Conservation (phyloP, 2,329 filamentous ascomycete species). For the Diaporthe vaccinii region DNA sequence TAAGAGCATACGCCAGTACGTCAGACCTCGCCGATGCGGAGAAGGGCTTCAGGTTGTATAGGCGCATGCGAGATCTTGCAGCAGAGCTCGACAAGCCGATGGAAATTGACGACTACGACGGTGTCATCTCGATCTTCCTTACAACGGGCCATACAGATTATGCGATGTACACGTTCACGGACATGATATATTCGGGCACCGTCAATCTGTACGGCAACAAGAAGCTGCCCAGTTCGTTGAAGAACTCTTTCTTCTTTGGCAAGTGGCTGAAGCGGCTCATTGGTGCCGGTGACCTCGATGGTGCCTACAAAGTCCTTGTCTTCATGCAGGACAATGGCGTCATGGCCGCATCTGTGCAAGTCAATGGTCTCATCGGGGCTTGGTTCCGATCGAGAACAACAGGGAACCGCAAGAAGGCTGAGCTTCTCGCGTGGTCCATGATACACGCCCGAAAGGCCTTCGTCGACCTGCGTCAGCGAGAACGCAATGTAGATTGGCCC, state of each 20-base stretch:
- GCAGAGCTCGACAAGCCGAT: slow-evolving; percentile 56
- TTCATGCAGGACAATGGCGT: slow-evolving; percentile 81
- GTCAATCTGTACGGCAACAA: slow-evolving; percentile 60
- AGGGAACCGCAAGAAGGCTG: slow-evolving; percentile 70
- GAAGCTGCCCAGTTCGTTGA: slow-evolving; percentile 62
- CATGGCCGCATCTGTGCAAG: slow-evolving; percentile 77
- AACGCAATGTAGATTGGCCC: slow-evolving; percentile 44
- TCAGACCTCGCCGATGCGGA: slow-evolving; percentile 56
- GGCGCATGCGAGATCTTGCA: slow-evolving; percentile 69
- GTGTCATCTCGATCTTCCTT: slow-evolving; percentile 79
- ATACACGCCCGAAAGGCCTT: slow-evolving; percentile 76
- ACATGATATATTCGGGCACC: slow-evolving; percentile 83
- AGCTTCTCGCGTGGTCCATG: slow-evolving; percentile 82
- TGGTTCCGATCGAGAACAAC: slow-evolving; percentile 76
- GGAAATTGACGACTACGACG: slow-evolving; percentile 82
- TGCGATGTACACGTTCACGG: slow-evolving; percentile 83
- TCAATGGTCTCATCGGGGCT: slow-evolving; percentile 86
- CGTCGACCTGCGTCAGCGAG: slow-evolving; percentile 63
- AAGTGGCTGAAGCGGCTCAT: slow-evolving; percentile 92
- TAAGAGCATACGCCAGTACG: slow-evolving; percentile 73
- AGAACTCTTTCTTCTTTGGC: slow-evolving; percentile 86
- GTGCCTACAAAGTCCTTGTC: slow-evolving; percentile 79
- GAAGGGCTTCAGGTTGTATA: slow-evolving; percentile 77
- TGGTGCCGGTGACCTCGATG: slow-evolving; percentile 77
- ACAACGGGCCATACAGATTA: slow-evolving; percentile 73